Evolutionary conservation across 306 rosid genomes (phyloP).

Genomic region (Lagenaria siceraria): DNA sequence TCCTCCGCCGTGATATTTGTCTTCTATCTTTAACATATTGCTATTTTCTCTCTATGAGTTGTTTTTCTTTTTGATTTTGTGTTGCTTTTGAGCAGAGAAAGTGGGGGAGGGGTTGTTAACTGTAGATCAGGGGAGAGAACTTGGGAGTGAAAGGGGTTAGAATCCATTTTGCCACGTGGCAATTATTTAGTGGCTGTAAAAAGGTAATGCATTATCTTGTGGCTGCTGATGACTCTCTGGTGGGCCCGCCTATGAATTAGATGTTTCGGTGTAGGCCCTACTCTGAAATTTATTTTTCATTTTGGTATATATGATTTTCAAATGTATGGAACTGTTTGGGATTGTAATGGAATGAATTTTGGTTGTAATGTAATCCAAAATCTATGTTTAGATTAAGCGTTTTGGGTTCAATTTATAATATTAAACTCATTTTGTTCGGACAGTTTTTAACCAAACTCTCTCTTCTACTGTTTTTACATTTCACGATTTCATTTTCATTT

Average conservation of each 20-base stretch:
- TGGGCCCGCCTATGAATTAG: conserved; percentile 10
- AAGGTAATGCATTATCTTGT: conserved; percentile 43
- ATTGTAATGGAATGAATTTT: too few relatives aligned
- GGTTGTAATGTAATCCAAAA: too few relatives aligned
- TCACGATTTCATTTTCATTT: too few relatives aligned
- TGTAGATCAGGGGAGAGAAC: neutral
- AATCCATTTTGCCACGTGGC: conserved; percentile 60
- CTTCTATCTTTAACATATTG: conserved; percentile 32
- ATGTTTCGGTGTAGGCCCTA: neutral
- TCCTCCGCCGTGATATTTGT: neutral
- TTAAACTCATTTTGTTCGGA: too few relatives aligned
- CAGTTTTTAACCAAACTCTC: too few relatives aligned
- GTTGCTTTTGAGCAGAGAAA: neutral
- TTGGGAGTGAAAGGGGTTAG: conserved; percentile 13
- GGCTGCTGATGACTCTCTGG: conserved; percentile 30
- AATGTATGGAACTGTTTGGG: too few relatives aligned
- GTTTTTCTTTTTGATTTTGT: neutral
- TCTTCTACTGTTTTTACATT: too few relatives aligned
- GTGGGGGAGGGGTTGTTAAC: neutral
- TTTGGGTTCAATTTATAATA: too few relatives aligned
- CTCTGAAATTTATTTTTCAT: neutral
- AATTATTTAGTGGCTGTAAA: conserved; percentile 25
- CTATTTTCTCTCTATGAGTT: neutral
- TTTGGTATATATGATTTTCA: too few relatives aligned
- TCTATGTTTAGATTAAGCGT: too few relatives aligned